These are phyloP conservation scores for Leishmania tropica DNA, from an alignment of 208 protist genomes.

Conservation along the genomic window DNA sequence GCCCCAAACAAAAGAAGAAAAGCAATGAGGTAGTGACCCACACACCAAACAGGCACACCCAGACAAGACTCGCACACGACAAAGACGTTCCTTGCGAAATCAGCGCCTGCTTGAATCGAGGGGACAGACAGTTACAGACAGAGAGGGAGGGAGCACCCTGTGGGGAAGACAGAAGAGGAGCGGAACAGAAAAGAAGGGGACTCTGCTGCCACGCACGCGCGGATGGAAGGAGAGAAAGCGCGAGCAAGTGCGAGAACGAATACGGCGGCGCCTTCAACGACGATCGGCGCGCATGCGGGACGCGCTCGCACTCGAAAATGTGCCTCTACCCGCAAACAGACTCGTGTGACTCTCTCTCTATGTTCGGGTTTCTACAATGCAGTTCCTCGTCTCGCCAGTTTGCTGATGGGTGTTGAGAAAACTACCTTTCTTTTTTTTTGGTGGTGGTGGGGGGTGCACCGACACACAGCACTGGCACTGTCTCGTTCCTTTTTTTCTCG, in stretches of 20 bases:
- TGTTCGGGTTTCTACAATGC: background rate
- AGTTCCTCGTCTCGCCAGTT: background rate
- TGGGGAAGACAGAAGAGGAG: background rate
- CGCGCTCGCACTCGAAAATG: background rate
- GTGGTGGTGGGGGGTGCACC: background rate
- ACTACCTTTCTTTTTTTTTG: background rate
- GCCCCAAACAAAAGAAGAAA: too few relatives aligned
- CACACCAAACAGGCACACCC: background rate
- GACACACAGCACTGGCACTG: background rate
- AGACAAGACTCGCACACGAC: background rate
- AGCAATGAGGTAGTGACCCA: background rate
- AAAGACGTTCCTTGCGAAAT: background rate
- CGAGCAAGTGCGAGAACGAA: background rate
- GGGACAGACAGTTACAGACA: background rate
- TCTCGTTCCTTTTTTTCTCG: background rate
- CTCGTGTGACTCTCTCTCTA: background rate
- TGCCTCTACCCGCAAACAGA: background rate
- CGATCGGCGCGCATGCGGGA: background rate
- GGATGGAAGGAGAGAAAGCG: slow-evolving; percentile 1
- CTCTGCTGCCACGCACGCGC: background rate
- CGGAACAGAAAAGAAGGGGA: background rate
- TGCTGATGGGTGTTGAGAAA: background rate
- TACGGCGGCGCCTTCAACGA: background rate
- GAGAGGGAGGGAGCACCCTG: background rate
- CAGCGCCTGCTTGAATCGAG: background rate